These are phyloP conservation scores for Pseudogymnoascus sp. DNA, from an alignment of 2,329 filamentous ascomycete species.

Conservation along the genomic window DNA sequence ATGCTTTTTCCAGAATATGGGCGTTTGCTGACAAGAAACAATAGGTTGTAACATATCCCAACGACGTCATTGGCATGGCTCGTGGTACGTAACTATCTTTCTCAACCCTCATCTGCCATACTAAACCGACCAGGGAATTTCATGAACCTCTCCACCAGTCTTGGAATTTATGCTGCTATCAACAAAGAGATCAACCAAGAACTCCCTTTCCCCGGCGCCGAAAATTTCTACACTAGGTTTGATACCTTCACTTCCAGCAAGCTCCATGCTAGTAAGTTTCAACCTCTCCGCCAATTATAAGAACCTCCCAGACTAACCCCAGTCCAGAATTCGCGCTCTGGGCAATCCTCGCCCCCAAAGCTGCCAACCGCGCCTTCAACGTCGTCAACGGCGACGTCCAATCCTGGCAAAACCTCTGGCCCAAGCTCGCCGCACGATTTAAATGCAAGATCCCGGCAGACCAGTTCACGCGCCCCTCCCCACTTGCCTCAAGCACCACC, in stretches of 20 bases:
- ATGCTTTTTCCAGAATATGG: neutral
- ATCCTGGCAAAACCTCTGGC: slow-evolving; percentile 34
- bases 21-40: slow-evolving; percentile 24
- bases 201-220: slow-evolving; percentile 27
- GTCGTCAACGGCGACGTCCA: slow-evolving; percentile 32
- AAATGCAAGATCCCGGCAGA: slow-evolving; percentile 15
- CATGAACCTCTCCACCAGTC: slow-evolving; percentile 23
- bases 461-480: neutral
- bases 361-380: slow-evolving; percentile 34
- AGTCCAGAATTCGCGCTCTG: slow-evolving; percentile 9
- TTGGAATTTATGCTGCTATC: slow-evolving; percentile 21
- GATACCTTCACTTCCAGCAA: neutral
- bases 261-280: neutral
- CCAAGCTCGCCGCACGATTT: slow-evolving; percentile 30
- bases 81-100: slow-evolving; percentile 13
- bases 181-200: slow-evolving; percentile 26
- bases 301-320: neutral
- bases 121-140: slow-evolving; percentile 22
- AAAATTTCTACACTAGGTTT: neutral
- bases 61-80: slow-evolving; percentile 37
- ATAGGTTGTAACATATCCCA: slow-evolving; percentile 36
- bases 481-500: neutral
- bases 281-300: neutral
- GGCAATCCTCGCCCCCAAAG: slow-evolving; percentile 12
- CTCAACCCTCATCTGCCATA: neutral